Base-by-base conservation (phyloP, 1,284 basidiomycete species). In the Polyporus tsugae region DNA sequence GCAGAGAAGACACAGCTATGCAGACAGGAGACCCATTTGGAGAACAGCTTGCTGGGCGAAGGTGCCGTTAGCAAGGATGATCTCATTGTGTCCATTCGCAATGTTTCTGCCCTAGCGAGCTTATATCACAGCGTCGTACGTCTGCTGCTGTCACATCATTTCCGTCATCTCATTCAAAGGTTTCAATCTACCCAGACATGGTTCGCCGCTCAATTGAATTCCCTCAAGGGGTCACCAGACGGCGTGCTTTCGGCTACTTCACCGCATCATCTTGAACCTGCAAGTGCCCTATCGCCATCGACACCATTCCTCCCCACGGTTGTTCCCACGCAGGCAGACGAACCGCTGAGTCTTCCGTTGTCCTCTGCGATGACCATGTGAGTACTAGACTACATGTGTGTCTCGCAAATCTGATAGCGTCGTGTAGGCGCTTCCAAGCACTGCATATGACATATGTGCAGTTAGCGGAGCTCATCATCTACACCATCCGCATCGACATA, bases 371-470 rank as follows among this genome's bases (percentile, higher is more conserved):
- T 97, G 95, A 85, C 91, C 6, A 78, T 95, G 95, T 96, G 74
- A 74, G 94, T 85, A 17, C 35, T 55, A 6, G 4, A 19, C 13
- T n/a, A 29, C 15, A 15, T 63, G 63, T 62, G 13, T 41, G 36
- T 22, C 60, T 38, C 33, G 33, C 59, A 63, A 49, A 25, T 61
- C 58, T 63, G 65, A 66, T 73, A 57, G 64, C 69, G 63, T 66
- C 67, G 67, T 61, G 29, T 72, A 96, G 96, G 70, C 95, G 95
- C 38, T 97, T 96, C 82, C 92, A 96, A 77, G 92, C 96, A 0
- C 84, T 99, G 55, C 85, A 97, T 44, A 91, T 92, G 79, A 97
- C 96, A 2, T 99, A 96, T 75, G 89, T 92, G 65, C 94, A 96
- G 74, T 86, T 99, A 6, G 91, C 95, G 2, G 91, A 94, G 75